Evolutionary conservation across 331 rosid species (phyloP).

Genomic region (Cydonia oblonga): DNA sequence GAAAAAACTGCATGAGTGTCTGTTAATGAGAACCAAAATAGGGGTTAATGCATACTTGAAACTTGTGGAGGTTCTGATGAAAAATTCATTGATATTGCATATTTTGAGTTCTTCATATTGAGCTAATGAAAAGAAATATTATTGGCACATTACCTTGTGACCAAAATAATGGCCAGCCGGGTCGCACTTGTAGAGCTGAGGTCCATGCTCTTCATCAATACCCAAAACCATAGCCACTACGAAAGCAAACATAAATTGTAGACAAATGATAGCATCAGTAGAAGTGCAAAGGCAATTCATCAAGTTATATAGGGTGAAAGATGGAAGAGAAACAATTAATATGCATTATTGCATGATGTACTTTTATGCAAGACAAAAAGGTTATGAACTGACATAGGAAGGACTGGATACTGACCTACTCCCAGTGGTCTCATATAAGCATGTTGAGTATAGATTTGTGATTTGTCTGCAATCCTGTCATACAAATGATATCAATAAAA

Average conservation of each 20-base stretch:
- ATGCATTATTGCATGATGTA: not conserved
- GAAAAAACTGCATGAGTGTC: not conserved
- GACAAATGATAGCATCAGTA: slow-evolving; percentile 12
- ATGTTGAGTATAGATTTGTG: slow-evolving; percentile 97
- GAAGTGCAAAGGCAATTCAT: not conserved
- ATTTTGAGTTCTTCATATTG: not conserved
- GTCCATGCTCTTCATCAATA: slow-evolving; percentile 84
- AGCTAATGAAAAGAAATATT: not conserved
- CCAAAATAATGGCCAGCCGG: slow-evolving; percentile 99
- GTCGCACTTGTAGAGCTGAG: slow-evolving; percentile 86
- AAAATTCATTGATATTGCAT: not conserved
- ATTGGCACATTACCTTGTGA: slow-evolving; percentile 61
- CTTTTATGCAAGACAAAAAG: not conserved
- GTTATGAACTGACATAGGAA: not conserved
- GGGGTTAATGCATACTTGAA: too few relatives aligned
- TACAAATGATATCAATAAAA: slow-evolving; percentile 5
- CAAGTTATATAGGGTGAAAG: not conserved
- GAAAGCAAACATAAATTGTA: slow-evolving; percentile 17
- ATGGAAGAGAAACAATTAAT: not conserved
- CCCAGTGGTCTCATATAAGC: slow-evolving; percentile 99
- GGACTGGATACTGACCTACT: slow-evolving; percentile 48
- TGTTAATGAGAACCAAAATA: too few relatives aligned
- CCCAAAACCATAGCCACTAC: slow-evolving; percentile 95
- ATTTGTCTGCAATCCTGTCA: slow-evolving; percentile 91
- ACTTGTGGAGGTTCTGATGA: too few relatives aligned